Base-by-base conservation (phyloP, 2,329 filamentous ascomycete species). In the Sarocladium kiliense region DNA sequence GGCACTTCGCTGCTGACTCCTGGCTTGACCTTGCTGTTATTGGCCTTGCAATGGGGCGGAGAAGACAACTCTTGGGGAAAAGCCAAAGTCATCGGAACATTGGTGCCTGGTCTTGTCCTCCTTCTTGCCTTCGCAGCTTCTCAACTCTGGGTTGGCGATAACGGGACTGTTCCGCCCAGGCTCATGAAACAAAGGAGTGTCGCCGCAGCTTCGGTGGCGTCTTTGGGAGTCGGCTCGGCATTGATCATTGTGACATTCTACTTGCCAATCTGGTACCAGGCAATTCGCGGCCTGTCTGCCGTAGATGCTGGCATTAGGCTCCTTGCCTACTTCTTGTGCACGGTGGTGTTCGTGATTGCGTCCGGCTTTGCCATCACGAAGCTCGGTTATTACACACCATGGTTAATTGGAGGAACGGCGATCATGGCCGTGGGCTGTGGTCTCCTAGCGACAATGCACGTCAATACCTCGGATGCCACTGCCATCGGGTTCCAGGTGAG, bases 231-330 rank as follows among this genome's bases (percentile, higher is more conserved):
- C 14, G 68, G 68, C 1, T 62, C 69, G 1, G 59, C 68, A 56
- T 61, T 65, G 54, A 67, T 66, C 3, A 54, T 64, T 2, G 41
- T 60, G 14, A 54, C 59, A 59, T 77, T 77, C 62, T 79, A 72
- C 60, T 64, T 80, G 3, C 76, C 77, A 11, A 69, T 79, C 55
- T 81, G 76, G 74, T 80, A 78, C 62, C 77, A 79, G 57, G 73
- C 72, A 10, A 72, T 77, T 42, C 65, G 73, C 51, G 74, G 65
- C 7, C 54, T 58, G 14, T 60, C 64, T 1, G 65, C 67, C 14
- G 56, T 68, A 1, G 41, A 65, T 2, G 64, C 65, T 0, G 66
- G 67, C n/a, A 63, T 68, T 27, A 60, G 60, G 10, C 55, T 63
- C 11, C 57, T 70, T 3, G 63, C 67, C 2, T 58, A 65, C 21